Percentiles rank a stretch among this genome's conserved stretches.
phyloP scores from a whole-genome alignment of 805 yeast species.

The Saccharomycopsis synnaedendra region DNA sequence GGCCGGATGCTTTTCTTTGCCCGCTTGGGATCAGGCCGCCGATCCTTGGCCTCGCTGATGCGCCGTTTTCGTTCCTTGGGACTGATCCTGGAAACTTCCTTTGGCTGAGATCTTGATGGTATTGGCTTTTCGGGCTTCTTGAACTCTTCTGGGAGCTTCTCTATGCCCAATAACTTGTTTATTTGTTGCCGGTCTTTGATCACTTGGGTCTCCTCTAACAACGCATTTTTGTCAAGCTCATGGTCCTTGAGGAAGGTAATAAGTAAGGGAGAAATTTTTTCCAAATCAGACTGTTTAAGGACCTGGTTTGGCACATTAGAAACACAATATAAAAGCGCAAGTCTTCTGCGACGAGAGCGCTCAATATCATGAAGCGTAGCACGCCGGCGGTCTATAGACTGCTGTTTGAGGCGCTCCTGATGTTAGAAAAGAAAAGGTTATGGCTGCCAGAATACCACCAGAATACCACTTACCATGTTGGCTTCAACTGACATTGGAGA shows the following conservation, averaged over 20 bases:
- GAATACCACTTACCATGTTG: too few relatives aligned
- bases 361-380: conserved; percentile 25
- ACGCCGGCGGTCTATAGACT: conserved; percentile 14
- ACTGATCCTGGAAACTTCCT: neutral
- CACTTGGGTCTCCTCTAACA: conserved; percentile 22
- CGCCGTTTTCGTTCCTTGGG: too few relatives aligned
- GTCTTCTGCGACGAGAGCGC: conserved; percentile 40
- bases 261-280: conserved; percentile 29
- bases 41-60: too few relatives aligned
- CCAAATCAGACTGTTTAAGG: conserved; percentile 27
- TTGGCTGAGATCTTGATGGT: neutral
- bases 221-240: conserved; percentile 37
- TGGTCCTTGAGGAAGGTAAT: conserved; percentile 38
- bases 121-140: neutral
- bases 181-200: conserved; percentile 1
- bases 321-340: conserved; percentile 52
- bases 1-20: conserved; percentile 8
- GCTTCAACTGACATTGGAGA: too few relatives aligned
- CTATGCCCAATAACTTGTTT: conserved; percentile 1
- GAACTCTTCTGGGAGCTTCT: neutral
- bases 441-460: too few relatives aligned
- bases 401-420: conserved; percentile 13
- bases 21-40: conserved; percentile 1
- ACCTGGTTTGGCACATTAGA: conserved; percentile 38
- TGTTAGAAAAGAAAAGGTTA: too few relatives aligned